Evolutionary conservation across 305 asterid genomes (phyloP), one percentile per base, ranked within the genome.

Genomic region (Caryopteris hybrid): DNA sequence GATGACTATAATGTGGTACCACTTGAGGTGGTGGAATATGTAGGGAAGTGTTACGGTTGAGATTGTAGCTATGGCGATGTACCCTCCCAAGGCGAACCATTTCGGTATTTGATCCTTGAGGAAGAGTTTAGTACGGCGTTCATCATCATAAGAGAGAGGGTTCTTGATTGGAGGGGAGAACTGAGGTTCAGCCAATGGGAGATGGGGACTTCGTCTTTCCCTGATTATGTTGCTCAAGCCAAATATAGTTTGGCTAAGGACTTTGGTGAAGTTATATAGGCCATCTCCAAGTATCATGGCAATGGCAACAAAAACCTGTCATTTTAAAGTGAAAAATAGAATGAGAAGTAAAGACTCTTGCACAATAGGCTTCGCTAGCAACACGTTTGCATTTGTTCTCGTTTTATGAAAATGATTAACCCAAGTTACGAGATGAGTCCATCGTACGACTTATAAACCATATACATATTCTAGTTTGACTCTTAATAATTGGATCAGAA

Each of bases 281-380:
- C 90, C 93, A 18, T 84, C 90, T 2, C 93, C 94, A 14, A 87
- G 87, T 22, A 87, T 85, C 82, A 80, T 62, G 8, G 94, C 86
- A 8, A 85, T 81, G 59, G 77, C 86, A n/a, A 87, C 65, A 51
- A 87, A 87, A 6, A 84, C 79, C 91, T 85, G 17, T 48, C 8
- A 2, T 23, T 8, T 25, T 62, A 58, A 29, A 6, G 22, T 27
- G 22, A 11, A 6, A 31, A 0, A 31, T 22, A 14, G 34, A 54
- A n/a, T n/a, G n/a, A n/a, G n/a, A n/a, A n/a, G n/a, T n/a, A n/a
- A n/a, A n/a, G n/a, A n/a, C n/a, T n/a, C n/a, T n/a, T n/a, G n/a
- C n/a, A n/a, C n/a, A n/a, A n/a, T n/a, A n/a, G n/a, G n/a, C n/a
- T n/a, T n/a, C n/a, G n/a, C n/a, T n/a, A n/a, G n/a, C n/a, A n/a